These are phyloP conservation scores for Sedum album DNA, from an alignment of 164 flowering plant genomes.

Conservation along the genomic window DNA sequence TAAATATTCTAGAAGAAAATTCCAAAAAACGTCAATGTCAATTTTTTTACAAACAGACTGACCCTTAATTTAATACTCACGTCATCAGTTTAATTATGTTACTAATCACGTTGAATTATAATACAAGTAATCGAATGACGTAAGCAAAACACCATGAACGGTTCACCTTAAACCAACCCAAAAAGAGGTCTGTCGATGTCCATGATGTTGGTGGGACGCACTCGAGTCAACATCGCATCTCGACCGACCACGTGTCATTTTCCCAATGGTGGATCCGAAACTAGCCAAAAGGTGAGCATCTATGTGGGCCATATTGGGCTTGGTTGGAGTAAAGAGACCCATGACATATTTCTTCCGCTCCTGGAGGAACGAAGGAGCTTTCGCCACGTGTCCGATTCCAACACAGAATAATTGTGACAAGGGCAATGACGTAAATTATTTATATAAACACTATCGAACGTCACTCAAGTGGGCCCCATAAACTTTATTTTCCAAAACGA, in stretches of 20 bases:
- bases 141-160: neutral
- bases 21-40: too few relatives aligned
- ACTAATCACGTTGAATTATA: too few relatives aligned
- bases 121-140: neutral
- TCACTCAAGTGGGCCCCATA: neutral
- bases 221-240: neutral
- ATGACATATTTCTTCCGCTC: neutral
- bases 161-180: conserved; percentile 1
- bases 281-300: neutral
- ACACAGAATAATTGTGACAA: neutral
- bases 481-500: neutral
- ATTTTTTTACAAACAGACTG: too few relatives aligned
- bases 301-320: neutral
- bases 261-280: neutral
- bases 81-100: too few relatives aligned
- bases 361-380: neutral
- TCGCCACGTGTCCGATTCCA: conserved; percentile 2
- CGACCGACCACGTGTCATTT: neutral
- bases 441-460: neutral
- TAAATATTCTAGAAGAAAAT: too few relatives aligned
- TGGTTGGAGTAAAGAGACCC: neutral
- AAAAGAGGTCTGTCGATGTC: neutral
- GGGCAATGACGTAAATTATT: neutral
- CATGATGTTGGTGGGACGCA: neutral
- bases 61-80: too few relatives aligned